Base-by-base conservation (phyloP, 169 alveolate genomes). In the Plasmodium falciparum region DNA sequence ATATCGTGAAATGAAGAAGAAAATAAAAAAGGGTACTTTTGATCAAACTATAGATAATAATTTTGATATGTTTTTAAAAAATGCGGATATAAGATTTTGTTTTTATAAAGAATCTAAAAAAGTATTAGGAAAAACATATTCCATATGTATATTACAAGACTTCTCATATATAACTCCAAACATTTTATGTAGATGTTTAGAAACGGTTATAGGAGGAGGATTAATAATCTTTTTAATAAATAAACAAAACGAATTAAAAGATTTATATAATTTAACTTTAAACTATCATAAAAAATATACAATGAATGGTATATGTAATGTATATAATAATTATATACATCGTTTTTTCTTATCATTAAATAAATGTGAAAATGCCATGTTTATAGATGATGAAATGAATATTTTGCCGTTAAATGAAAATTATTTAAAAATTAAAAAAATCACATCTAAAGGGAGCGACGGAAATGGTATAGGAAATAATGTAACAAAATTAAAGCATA, bases 181-280 rank as follows among this genome's bases (percentile, higher is more conserved):
- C 95, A 95, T 98, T n/a, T 95, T 99, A 56, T 99, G 99, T 92
- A 97, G 99, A 66, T 97, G 99, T 24, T 96, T 99, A 9, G 99
- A 99, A 94, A 98, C 99, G 0, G 99, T 98, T n/a, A 96, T 97
- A 85, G 99, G 99, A 0, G 99, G 99, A 12, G 99, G 99, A 22
- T 69, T 98, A 22, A 94, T 99, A 22, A 92, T 97, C 22, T 90
- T 99, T 74, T 93, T 97, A 20, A 92, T 97, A 58, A 95, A 96
- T 29, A 97, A 98, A 24, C 94, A 97, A 98, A 94, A 96, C 15
- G 95, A 97, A 29, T 83, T 96, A 69, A 93, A 94, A 54, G 90
- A 95, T 67, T 85, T 96, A 12, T 95, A 95, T 71, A 91, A 97
- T 52, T 93, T 98, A 17, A 96, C 99, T 11, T 97, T 99, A 99